Base-by-base conservation (phyloP, 1,139 yeast genomes). In the Meyerozyma carpophila region DNA sequence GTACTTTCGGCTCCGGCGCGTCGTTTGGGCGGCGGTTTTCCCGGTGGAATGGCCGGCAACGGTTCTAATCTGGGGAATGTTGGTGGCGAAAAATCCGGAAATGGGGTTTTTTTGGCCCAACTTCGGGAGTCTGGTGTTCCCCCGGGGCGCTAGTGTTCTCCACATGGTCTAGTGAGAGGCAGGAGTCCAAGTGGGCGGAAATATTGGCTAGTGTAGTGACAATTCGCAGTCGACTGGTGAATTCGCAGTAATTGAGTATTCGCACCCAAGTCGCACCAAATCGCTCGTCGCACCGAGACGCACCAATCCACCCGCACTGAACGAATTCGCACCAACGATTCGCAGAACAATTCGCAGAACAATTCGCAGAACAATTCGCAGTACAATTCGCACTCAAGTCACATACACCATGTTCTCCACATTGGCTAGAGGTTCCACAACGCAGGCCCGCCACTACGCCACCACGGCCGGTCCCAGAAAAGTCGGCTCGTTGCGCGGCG, bases 401-500 rank as follows among this genome's bases (percentile, higher is more conserved):
- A 16, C 13, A 4, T 34, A 4, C 26, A 34, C 26, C 26, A 34
- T 34, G 37, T 34, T 34, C 13, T 34, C 37, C 37, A 34, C 37
- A n/a, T 8, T 34, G 11, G 37, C 37, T 25, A 34, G 37, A 34
- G 26, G n/a, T 11, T 34, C 37, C 26, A 34, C 20, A 18, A 21
- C 37, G 4, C 37, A 34, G 5, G 37, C 16, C 8, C 37, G 37
- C n/a, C 11, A 46, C 57, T 10, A 59, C 56, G 38, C 51, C 28
- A 39, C 52, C 36, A 43, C 47, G n/a, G 51, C 44, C 8, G 47
- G 54, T 20, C 71, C 53, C 32, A 72, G 66, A 51, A 72, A 64
- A 52, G 70, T 78, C 13, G 84, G 85, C 9, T 79, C 82, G 31
- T 70, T 84, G 55, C 79, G 82, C 59, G 90, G 88, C 11, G 85